Base-by-base conservation (phyloP, 2,329 filamentous ascomycete genomes). In the Aspergillus brunneoviolaceus region DNA sequence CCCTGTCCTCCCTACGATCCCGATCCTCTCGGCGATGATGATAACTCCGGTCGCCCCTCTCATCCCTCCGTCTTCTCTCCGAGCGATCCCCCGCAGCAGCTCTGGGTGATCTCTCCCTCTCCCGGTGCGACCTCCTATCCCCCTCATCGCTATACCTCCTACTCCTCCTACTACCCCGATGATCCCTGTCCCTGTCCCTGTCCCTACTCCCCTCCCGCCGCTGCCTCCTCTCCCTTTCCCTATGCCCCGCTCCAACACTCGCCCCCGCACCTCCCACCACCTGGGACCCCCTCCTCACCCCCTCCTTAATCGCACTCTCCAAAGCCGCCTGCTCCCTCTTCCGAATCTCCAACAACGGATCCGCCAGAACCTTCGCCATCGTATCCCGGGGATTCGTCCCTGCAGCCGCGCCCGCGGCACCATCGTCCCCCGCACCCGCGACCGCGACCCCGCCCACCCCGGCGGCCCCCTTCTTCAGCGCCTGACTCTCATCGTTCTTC, bases 271-370 rank as follows among this genome's bases (percentile, higher is more conserved):
- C 27, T 29, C 27, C 27, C 27, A 60, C 59, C 53, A 66, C 64
- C 52, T 64, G 61, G 42, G 64, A 64, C 55, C 69, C 65, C 59
- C 65, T 67, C 55, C 75, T 74, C 25, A 76, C 67, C 9, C 77
- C 72, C 65, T 81, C 78, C 56, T 79, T 81, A 61, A 82, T 77
- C 71, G 76, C 74, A 23, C 74, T 76, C 60, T 92, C 85, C 72
- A 92, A 91, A 1, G 89, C 88, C 29, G 88, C 88, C 75, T 94
- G 90, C 73, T 98, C 93, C 72, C 96, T 89, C 73, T 88, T 90
- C 82, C 96, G 96, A 74, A 99, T 97, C 25, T 93, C 91, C 35
- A 98, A 80, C 69, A 99, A 82, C 0, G 95, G 95, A 72, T 99
- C 95, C 65, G 96, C 90, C 64, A 92, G 84, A 51, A 98, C 88